These are phyloP conservation scores for Verticillium longisporum DNA, from an alignment of 2,329 filamentous ascomycete species.

Conservation along the genomic window DNA sequence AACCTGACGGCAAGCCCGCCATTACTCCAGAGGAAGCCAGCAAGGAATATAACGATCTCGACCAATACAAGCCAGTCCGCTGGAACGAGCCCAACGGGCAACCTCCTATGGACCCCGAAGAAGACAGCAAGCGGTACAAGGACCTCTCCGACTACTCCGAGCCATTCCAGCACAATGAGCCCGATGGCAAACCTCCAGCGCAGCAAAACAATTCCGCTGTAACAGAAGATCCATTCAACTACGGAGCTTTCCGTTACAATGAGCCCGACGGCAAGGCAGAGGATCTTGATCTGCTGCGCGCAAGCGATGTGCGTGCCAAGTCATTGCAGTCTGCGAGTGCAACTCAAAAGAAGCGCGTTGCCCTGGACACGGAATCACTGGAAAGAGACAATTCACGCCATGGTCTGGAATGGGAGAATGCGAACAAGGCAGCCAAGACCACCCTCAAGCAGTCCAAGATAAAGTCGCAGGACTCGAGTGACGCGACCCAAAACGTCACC, in stretches of 20 bases:
- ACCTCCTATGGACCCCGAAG: slow-evolving; percentile 19
- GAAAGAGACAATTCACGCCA: not conserved
- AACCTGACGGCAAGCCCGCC: slow-evolving; percentile 22
- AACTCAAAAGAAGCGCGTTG: not conserved
- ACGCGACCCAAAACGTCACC: slow-evolving; percentile 22
- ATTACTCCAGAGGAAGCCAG: slow-evolving; percentile 25
- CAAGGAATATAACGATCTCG: slow-evolving; percentile 31
- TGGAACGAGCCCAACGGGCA: slow-evolving; percentile 27
- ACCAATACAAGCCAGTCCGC: slow-evolving; percentile 28
- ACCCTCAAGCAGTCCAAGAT: not conserved
- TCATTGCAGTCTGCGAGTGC: not conserved
- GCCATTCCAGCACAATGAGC: slow-evolving; percentile 21
- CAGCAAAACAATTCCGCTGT: slow-evolving; percentile 3
- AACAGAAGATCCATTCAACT: slow-evolving; percentile 28
- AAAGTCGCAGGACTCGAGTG: slow-evolving; percentile 10
- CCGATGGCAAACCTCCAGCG: slow-evolving; percentile 23
- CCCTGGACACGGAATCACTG: not conserved
- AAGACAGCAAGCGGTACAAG: slow-evolving; percentile 27
- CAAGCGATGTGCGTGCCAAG: slow-evolving; percentile 13
- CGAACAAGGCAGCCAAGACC: not conserved
- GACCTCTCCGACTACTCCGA: slow-evolving; percentile 20
- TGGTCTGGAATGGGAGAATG: not conserved
- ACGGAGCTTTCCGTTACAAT: slow-evolving; percentile 26
- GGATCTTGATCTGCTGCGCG: slow-evolving; percentile 15
- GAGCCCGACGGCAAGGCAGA: slow-evolving; percentile 10